Percentiles rank a stretch among this genome's conserved stretches.
Evolutionary conservation across 2,329 filamentous ascomycete genomes (phyloP).

Genomic region (Pseudocercospora musae): DNA sequence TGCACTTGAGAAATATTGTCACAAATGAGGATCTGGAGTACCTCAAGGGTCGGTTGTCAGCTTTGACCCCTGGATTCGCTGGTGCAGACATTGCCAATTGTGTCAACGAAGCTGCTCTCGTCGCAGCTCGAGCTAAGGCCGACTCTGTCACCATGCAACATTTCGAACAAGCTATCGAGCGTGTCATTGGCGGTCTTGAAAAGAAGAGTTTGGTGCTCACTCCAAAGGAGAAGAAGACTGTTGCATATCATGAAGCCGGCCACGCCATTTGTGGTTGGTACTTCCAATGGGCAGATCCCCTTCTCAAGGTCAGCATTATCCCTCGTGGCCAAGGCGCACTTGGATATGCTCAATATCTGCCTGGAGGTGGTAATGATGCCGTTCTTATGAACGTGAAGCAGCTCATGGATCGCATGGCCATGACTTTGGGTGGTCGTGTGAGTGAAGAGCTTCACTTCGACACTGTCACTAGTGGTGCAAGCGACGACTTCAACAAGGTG

Average conservation of each 20-base stretch:
- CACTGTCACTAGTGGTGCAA: conserved; percentile 90
- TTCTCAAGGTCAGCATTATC: conserved; percentile 98
- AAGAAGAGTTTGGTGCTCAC: conserved; percentile 94
- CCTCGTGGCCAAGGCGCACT: conserved; percentile 90
- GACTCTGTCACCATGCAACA: conserved; percentile 80
- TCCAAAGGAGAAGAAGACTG: conserved; percentile 90
- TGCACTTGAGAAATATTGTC: conserved; percentile 91
- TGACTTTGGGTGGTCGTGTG: conserved; percentile 94
- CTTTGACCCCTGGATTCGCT: conserved; percentile 92
- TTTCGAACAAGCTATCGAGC: conserved; percentile 96
- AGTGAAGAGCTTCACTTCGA: conserved; percentile 96
- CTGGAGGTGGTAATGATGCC: conserved; percentile 80
- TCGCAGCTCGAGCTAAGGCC: conserved; percentile 81
- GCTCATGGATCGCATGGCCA: conserved; percentile 98
- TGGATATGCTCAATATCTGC: conserved; percentile 97
- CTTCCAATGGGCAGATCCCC: conserved; percentile 91
- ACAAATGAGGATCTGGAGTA: conserved; percentile 87
- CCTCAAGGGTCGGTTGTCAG: conserved; percentile 81
- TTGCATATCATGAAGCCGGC: conserved; percentile 96
- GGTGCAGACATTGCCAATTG: conserved; percentile 98
- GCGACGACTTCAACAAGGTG: conserved; percentile 98
- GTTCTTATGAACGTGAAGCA: conserved; percentile 96
- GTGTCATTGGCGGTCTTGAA: conserved; percentile 92
- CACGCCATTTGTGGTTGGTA: conserved; percentile 99
- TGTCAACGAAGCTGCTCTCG: conserved; percentile 93